Percentiles rank a stretch among this genome's conserved stretches.
These are phyloP conservation scores for Trichoderma virens DNA, from an alignment of 495 filamentous ascomycete species.

Conservation along the genomic window DNA sequence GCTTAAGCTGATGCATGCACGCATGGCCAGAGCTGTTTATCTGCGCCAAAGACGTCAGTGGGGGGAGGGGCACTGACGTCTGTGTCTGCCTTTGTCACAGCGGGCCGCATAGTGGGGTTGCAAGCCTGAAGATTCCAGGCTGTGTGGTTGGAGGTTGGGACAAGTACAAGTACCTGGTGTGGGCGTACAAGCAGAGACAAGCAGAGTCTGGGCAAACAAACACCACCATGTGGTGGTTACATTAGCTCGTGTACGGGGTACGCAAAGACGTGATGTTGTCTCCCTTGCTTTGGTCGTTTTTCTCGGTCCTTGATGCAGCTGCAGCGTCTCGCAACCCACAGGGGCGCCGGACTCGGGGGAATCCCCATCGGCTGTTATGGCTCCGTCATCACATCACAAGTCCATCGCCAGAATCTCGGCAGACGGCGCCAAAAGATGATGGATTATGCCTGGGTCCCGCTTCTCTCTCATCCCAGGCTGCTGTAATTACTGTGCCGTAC, in stretches of 20 bases:
- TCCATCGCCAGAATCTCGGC: background rate
- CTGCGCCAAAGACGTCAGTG: slow-evolving; percentile 2
- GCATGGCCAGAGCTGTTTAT: no score
- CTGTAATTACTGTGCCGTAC: no score
- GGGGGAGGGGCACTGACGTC: background rate
- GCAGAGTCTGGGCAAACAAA: no score
- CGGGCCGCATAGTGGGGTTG: slow-evolving; percentile 3
- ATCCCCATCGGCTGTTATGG: background rate
- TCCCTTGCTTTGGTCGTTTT: no score
- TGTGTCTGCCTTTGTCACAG: background rate
- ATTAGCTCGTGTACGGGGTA: no score
- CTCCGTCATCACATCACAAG: background rate
- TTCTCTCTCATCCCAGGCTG: background rate
- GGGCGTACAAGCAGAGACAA: no score
- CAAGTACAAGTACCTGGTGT: background rate
- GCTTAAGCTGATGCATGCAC: background rate
- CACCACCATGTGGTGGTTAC: no score
- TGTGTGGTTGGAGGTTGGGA: background rate
- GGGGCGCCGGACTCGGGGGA: no score
- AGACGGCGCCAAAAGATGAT: background rate
- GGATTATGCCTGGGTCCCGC: background rate
- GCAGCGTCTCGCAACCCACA: no score
- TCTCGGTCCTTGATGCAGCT: no score
- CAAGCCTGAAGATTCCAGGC: background rate
- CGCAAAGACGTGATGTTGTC: no score